Evolutionary conservation across 2,329 filamentous ascomycete species (phyloP).

Genomic region (Ilyonectria mors-panacis): DNA sequence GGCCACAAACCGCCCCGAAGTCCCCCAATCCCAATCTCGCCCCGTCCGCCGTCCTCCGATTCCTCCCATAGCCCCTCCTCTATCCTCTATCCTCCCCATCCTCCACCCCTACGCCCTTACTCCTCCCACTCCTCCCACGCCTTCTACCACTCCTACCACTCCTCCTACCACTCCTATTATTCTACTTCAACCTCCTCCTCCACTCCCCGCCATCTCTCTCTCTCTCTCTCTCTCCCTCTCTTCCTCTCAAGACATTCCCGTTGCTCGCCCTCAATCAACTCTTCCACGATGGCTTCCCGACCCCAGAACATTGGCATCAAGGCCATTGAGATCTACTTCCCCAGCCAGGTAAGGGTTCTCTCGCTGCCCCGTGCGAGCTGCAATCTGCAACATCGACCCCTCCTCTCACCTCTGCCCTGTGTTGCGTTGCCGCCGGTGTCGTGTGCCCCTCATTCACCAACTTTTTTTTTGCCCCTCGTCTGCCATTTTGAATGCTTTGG

Average conservation of each 20-base stretch:
- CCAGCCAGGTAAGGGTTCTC: conserved; percentile 78
- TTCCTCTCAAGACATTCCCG: conserved; percentile 26
- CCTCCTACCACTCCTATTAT: conserved; percentile 20
- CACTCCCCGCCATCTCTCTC: conserved; percentile 27
- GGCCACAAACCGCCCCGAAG: conserved; percentile 25
- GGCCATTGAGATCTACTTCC: conserved; percentile 92
- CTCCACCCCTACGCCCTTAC: conserved; percentile 11
- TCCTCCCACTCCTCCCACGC: conserved; percentile 21
- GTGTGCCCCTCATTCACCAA: conserved; percentile 45
- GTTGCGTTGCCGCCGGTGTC: conserved; percentile 39
- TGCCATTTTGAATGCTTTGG: conserved; percentile 30
- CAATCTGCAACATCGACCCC: conserved; percentile 15
- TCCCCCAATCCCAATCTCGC: conserved; percentile 43
- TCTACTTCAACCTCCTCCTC: conserved; percentile 32
- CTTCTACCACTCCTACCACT: conserved; percentile 10
- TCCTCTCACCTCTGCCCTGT: conserved; percentile 19
- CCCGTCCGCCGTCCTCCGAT: conserved; percentile 34
- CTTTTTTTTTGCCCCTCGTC: conserved; percentile 42
- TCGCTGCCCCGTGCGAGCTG: conserved; percentile 26
- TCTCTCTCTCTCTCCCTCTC: conserved; percentile 2
- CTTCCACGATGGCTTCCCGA: conserved; percentile 76
- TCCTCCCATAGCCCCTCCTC: conserved; percentile 27
- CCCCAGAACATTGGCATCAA: conserved; percentile 93
- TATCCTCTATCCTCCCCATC: neutral
- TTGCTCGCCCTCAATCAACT: conserved; percentile 15